phyloP scores from a whole-genome alignment of 2,329 filamentous ascomycete species.

The Stagonosporopsis vannaccii region DNA sequence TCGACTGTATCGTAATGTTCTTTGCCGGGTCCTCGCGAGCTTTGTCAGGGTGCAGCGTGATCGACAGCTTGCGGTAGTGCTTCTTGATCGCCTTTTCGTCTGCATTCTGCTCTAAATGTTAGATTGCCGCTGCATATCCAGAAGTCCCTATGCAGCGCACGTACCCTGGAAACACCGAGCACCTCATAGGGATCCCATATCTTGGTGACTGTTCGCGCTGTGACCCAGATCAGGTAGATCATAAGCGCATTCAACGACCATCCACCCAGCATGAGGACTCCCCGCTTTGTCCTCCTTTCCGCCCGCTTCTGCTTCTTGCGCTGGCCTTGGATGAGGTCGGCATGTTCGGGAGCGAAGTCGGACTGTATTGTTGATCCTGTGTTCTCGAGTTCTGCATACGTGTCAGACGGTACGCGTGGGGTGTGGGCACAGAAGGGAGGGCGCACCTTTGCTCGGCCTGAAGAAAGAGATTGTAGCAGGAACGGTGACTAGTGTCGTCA shows the following conservation, averaged over 20 bases:
- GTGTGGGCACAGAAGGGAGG: conserved; percentile 12
- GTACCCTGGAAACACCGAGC: conserved; percentile 80
- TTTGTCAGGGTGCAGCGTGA: conserved; percentile 94
- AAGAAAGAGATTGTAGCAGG: conserved; percentile 90
- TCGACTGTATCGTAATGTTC: conserved; percentile 84
- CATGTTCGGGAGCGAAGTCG: conserved; percentile 81
- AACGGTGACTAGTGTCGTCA: conserved; percentile 85
- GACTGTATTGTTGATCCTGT: conserved; percentile 84
- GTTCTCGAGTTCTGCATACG: conserved; percentile 70
- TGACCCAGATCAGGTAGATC: conserved; percentile 87
- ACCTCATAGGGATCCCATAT: conserved; percentile 98
- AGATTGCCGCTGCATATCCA: conserved; percentile 20
- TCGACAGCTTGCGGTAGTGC: conserved; percentile 84
- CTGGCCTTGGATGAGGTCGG: conserved; percentile 80
- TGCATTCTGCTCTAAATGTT: conserved; percentile 65
- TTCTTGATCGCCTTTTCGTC: conserved; percentile 91
- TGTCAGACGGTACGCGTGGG: conserved; percentile 21
- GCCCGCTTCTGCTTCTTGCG: conserved; percentile 87
- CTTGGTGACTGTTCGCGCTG: conserved; percentile 73
- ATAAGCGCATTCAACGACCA: conserved; percentile 89
- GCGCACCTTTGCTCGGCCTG: conserved; percentile 72
- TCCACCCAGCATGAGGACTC: conserved; percentile 75
- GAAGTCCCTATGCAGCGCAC: conserved; percentile 29
- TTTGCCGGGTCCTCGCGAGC: conserved; percentile 80
- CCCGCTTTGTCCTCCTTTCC: conserved; percentile 87